phyloP scores from a whole-genome alignment of 2,329 filamentous ascomycete species.

The Nannizzia gypsea region DNA sequence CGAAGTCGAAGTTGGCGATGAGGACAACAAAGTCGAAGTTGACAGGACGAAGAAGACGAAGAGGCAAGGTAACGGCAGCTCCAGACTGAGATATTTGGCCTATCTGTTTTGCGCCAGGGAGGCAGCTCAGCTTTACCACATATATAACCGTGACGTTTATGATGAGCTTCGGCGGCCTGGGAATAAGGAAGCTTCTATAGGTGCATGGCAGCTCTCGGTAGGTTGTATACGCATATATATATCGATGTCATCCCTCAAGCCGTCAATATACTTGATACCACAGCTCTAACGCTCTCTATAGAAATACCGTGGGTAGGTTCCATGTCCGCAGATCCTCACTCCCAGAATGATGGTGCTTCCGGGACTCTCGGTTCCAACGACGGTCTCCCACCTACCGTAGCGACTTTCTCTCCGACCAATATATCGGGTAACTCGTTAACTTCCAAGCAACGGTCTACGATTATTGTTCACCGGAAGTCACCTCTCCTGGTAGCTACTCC shows the following conservation, averaged over 20 bases:
- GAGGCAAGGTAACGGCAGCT: neutral
- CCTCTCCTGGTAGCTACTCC: conserved; percentile 86
- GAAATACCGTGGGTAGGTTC: conserved; percentile 44
- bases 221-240: conserved; percentile 12
- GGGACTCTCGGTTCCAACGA: conserved; percentile 16
- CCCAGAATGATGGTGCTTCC: conserved; percentile 28
- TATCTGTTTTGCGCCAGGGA: conserved; percentile 9
- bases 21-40: neutral
- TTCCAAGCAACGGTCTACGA: conserved; percentile 70
- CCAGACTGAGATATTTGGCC: neutral
- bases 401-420: conserved; percentile 77
- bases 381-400: conserved; percentile 53
- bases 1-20: neutral
- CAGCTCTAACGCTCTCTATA: conserved; percentile 19
- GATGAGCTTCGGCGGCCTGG: neutral
- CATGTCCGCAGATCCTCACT: conserved; percentile 37
- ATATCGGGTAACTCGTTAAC: conserved; percentile 57
- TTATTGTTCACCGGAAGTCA: conserved; percentile 94
- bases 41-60: neutral
- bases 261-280: conserved; percentile 6
- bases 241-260: conserved; percentile 1
- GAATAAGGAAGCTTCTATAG: conserved; percentile 4
- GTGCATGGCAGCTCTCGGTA: conserved; percentile 43
- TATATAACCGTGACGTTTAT: neutral
- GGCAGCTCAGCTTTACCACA: neutral